Evolutionary conservation across 768 basidiomycete species (phyloP).

Genomic region (Scleroderma bovista): DNA sequence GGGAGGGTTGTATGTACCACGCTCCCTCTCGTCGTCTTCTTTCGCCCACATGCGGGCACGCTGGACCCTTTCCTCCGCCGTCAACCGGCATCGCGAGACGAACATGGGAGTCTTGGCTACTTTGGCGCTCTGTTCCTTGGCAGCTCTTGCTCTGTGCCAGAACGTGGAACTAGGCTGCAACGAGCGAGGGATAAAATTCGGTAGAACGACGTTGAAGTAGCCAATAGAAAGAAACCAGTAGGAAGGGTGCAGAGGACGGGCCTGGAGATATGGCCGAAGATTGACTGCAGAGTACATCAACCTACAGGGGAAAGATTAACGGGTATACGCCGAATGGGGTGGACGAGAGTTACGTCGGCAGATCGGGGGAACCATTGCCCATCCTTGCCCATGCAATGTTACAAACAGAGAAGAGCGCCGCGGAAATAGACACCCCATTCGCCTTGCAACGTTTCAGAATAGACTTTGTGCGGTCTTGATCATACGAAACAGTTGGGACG

Average conservation of each 20-base stretch:
- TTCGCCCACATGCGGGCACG: constrained; percentile 64
- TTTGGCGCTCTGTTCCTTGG: constrained; percentile 62
- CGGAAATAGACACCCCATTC: constrained; percentile 68
- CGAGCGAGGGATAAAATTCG: constrained; percentile 56
- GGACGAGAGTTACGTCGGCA: constrained; percentile 45
- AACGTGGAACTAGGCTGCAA: constrained; percentile 42
- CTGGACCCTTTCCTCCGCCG: constrained; percentile 57
- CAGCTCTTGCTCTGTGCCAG: constrained; percentile 69
- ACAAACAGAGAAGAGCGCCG: constrained; percentile 69
- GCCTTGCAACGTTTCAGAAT: constrained; percentile 69
- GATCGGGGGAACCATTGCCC: constrained; percentile 36
- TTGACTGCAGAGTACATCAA: constrained; percentile 89
- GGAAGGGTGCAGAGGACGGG: constrained; percentile 46
- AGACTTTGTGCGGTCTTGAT: constrained; percentile 47
- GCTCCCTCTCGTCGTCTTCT: constrained; percentile 65
- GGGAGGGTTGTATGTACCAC: constrained; percentile 35
- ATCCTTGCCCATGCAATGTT: constrained; percentile 69
- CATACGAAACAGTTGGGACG: constrained; percentile 63
- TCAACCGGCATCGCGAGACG: constrained; percentile 54
- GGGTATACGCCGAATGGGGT: background rate
- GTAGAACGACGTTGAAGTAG: constrained; percentile 79
- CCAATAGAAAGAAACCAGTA: constrained; percentile 82
- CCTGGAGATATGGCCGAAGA: constrained; percentile 54
- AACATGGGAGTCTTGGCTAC: constrained; percentile 61
- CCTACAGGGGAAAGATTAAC: constrained; percentile 23